Conservation (phyloP, 2,329 filamentous ascomycete species). For the Alternaria rosae region DNA sequence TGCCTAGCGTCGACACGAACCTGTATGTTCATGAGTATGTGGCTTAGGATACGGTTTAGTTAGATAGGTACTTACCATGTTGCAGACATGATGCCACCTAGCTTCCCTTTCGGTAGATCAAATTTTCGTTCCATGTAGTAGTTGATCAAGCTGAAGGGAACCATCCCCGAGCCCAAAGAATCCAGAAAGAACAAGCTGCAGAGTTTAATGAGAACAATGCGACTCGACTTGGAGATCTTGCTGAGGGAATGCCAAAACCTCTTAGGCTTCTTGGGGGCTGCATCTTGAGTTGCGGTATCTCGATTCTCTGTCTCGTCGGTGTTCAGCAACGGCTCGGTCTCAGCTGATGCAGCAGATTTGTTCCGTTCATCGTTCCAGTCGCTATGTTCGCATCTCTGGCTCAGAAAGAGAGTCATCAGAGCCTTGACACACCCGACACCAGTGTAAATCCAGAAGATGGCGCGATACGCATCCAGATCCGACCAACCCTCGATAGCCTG, state of each 20-base stretch:
- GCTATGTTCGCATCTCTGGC: slow-evolving; percentile 47
- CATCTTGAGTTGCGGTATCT: slow-evolving; percentile 17
- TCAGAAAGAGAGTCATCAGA: slow-evolving; percentile 50
- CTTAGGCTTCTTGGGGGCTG: slow-evolving; percentile 16
- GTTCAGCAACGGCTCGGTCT: slow-evolving; percentile 38
- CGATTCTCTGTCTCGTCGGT: background rate
- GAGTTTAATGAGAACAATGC: slow-evolving; percentile 65
- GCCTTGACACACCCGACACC: slow-evolving; percentile 51
- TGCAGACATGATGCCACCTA: slow-evolving; percentile 63
- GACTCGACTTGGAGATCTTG: slow-evolving; percentile 64
- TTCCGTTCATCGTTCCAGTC: slow-evolving; percentile 9
- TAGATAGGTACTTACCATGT: slow-evolving; percentile 41
- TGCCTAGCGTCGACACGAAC: slow-evolving; percentile 43
- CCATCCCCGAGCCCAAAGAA: slow-evolving; percentile 74
- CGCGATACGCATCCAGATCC: slow-evolving; percentile 48
- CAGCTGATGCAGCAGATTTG: slow-evolving; percentile 15
- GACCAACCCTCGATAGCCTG: slow-evolving; percentile 45
- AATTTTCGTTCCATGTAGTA: slow-evolving; percentile 68
- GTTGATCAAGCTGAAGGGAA: slow-evolving; percentile 57
- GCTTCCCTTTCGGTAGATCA: slow-evolving; percentile 58
- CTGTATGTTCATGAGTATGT: slow-evolving; percentile 14
- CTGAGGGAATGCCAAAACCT: slow-evolving; percentile 53
- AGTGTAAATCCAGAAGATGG: slow-evolving; percentile 55
- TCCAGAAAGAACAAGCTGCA: slow-evolving; percentile 74
- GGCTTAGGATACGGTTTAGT: no score